Evolutionary conservation across 768 basidiomycete species (phyloP), one percentile per base, ranked within the genome.

Genomic region (Leccinum pellstonianum): DNA sequence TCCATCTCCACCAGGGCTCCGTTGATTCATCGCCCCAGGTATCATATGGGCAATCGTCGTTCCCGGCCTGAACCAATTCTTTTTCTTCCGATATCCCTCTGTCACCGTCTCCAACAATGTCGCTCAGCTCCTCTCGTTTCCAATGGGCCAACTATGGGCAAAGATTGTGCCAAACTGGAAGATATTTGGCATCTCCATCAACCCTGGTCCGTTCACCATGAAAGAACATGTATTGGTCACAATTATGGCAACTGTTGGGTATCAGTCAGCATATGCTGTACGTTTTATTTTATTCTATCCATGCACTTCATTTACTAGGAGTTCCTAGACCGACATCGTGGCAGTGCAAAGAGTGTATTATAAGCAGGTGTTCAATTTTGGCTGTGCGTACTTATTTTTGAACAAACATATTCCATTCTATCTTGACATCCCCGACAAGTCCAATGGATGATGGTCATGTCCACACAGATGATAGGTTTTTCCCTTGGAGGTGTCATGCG

Each of bases 181-280:
- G 47, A 70, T 90, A 7, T 83, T 86, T 35, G 87, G 88, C 38
- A 43, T 84, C 38, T 76, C 81, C 5, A 67, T 90, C 27, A 90
- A 90, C 68, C 86, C 88, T n/a, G 90, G 91, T 1, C 86, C 84
- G 3, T 91, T 90, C 72, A 85, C 83, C 21, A 88, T 91, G 70
- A 91, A 92, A 73, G 90, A 83, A 64, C 82, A 83, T 64, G 84
- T 87, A 0, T 65, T 91, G n/a, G 83, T 89, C 46, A 90, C 86
- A 4, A 83, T 90, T 54, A 88, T 89, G 74, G 86, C 86, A 3
- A 80, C 80, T 50, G 74, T 81, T 25, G 79, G 76, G 9, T 73
- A 65, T 41, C 60, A 68, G n/a, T 64, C 65, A 12, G 62, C 64
- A 29, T 66, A 64, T 4, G 64, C 69, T 49, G 64, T 68, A 21